Conservation (phyloP, 495 filamentous ascomycete genomes). For the Polyplosphaeria fusca region DNA sequence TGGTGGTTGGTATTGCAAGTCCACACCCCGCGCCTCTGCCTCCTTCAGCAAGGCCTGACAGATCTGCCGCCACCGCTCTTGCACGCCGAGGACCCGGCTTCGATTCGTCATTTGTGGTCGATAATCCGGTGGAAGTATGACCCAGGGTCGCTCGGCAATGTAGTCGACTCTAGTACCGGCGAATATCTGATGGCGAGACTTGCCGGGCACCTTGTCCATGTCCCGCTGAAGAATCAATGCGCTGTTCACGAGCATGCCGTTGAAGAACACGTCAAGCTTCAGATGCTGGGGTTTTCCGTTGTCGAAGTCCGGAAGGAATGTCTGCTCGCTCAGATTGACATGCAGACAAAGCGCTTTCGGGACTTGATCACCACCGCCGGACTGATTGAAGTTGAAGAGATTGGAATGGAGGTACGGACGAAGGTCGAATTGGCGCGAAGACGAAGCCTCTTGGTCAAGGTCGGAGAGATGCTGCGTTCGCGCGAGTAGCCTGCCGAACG, state of each 20-base stretch:
- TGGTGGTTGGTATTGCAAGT: constrained; percentile 33
- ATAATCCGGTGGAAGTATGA: constrained; percentile 38
- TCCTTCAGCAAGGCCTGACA: constrained; percentile 35
- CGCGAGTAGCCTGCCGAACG: too few relatives aligned
- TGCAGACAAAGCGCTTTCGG: constrained; percentile 34
- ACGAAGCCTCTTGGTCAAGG: too few relatives aligned
- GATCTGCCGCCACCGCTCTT: constrained; percentile 40
- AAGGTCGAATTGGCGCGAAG: too few relatives aligned
- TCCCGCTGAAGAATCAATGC: constrained; percentile 16
- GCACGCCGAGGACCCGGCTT: too few relatives aligned
- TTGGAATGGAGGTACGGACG: too few relatives aligned
- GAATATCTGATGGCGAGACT: constrained; percentile 34
- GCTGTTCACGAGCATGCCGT: constrained; percentile 43
- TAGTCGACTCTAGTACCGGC: constrained; percentile 39
- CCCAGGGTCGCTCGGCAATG: constrained; percentile 44
- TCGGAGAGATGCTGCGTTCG: too few relatives aligned
- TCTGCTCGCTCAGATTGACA: constrained; percentile 31
- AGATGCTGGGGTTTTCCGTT: constrained; percentile 28
- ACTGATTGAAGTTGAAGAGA: too few relatives aligned
- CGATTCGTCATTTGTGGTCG: constrained; percentile 1
- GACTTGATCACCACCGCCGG: too few relatives aligned
- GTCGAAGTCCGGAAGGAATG: constrained; percentile 27
- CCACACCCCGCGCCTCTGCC: constrained; percentile 36
- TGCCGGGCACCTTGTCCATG: background rate
- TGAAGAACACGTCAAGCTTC: constrained; percentile 48